Evolutionary conservation across 495 filamentous ascomycete species (phyloP), one percentile per base, ranked within the genome.

Genomic region (Cenococcum geophilum): DNA sequence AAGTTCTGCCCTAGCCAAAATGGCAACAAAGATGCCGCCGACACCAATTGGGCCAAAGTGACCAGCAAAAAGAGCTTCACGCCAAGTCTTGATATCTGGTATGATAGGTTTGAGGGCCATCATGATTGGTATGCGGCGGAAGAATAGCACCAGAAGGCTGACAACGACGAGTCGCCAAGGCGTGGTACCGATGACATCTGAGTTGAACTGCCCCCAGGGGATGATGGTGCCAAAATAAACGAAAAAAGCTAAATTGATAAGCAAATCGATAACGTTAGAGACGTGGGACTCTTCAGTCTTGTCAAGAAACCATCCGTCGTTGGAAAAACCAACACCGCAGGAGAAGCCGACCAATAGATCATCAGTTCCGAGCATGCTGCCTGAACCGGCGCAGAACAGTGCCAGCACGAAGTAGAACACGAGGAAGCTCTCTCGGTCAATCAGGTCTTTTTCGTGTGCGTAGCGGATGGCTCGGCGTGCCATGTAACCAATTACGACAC

Each of bases 1-100:
- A 40, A 99, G 67, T 70, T 97, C 95, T 1, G 91, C 91, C 59
- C 92, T 80, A 14, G 93, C 90, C 57, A 99, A 74, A 56, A 99
- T 95, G 21, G 89, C 89, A 56, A 96, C 89, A 60, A 97, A 99
- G 61, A 99, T 90, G 62, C 92, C 95, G 65, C 95, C 95, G 55
- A 98, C 93, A 57, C 95, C 95, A 63, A 99, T 97, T 22, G 95
- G 95, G 16, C 95, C 95, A 71, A 99, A 99, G 73, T 99, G 95
- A 9, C 95, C 95, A 27, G 95, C 95, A 72, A 99, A 99, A 14
- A 97, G 80, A 25, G 93, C 92, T 73, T 99, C 95, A 58, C 95
- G 88, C 95, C 95, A 99, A 0, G 93, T 97, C 74, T 97, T 97
- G 62, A 99, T 83, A 71, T 97, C 95, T 5, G 93, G 93, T 72